Conservation (phyloP, 1,139 yeast species). For the Yamadazyma epiphylla region DNA sequence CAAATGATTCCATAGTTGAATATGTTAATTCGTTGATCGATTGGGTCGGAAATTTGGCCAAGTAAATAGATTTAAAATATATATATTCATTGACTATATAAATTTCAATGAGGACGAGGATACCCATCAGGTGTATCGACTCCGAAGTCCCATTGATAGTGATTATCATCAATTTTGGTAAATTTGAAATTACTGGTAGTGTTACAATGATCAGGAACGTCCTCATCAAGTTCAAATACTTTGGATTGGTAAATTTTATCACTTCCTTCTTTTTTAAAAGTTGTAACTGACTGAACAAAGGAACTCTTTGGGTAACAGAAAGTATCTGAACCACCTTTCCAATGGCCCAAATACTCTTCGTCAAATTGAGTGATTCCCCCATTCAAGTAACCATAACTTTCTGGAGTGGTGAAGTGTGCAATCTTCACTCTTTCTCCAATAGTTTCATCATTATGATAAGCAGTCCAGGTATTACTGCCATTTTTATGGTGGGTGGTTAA, state of each 20-base stretch:
- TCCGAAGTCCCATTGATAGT: too few species aligned
- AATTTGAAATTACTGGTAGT: too few species aligned
- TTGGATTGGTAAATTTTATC: too few species aligned
- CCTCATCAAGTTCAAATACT: too few species aligned
- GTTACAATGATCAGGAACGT: too few species aligned
- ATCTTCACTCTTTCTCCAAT: constrained; percentile 5
- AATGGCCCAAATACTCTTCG: constrained; percentile 8
- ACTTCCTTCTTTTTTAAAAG: too few species aligned
- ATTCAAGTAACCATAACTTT: constrained; percentile 6
- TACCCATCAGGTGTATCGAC: too few species aligned
- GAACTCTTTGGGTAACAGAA: too few species aligned
- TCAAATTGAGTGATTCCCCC: constrained; percentile 3
- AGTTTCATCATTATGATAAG: constrained; percentile 8
- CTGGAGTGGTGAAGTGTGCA: constrained; percentile 10
- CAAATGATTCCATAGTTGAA: constrained; percentile 31
- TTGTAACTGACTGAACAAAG: background rate
- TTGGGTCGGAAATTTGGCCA: constrained; percentile 29
- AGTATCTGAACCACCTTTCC: too few species aligned
- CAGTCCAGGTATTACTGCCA: constrained; percentile 10
- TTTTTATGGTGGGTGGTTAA: constrained; percentile 4
- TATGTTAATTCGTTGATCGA: constrained; percentile 27
- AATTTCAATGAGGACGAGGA: constrained; percentile 1
- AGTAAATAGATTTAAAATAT: too few species aligned
- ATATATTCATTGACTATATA: too few species aligned
- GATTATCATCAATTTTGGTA: too few species aligned